Percentiles rank a stretch among this genome's conserved stretches.
These are phyloP conservation scores for Magnolia changhungtana DNA, from an alignment of 164 flowering plant species.

Conservation along the genomic window DNA sequence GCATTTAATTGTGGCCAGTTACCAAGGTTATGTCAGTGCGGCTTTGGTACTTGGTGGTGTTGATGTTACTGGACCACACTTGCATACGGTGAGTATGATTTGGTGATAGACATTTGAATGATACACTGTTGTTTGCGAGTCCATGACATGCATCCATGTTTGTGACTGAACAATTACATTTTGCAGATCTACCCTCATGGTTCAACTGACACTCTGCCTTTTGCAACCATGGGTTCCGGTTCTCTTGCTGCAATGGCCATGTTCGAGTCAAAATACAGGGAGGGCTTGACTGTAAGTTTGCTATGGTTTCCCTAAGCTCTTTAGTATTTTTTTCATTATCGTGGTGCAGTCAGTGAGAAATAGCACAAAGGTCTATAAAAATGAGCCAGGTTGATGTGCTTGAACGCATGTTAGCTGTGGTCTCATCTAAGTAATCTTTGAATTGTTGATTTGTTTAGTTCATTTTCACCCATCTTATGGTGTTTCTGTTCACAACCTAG, in stretches of 20 bases:
- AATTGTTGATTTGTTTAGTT: too few relatives aligned
- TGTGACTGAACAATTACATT: not conserved
- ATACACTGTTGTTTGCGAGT: not conserved
- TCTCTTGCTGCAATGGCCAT: conserved; percentile 97
- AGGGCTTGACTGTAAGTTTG: conserved; percentile 78
- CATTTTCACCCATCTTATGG: too few relatives aligned
- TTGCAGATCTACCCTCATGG: conserved; percentile 97
- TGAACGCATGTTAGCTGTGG: too few relatives aligned
- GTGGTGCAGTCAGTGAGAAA: too few relatives aligned
- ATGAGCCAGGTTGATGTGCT: too few relatives aligned
- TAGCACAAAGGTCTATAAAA: too few relatives aligned
- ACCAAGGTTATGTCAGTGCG: conserved; percentile 90
- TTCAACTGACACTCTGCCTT: conserved; percentile 92
- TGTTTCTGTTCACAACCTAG: too few relatives aligned
- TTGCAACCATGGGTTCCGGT: conserved; percentile 97
- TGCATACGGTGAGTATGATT: conserved; percentile 75
- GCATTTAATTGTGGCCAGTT: conserved; percentile 34
- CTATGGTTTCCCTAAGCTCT: conserved; percentile 3
- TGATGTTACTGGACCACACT: conserved; percentile 93
- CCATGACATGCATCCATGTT: not conserved
- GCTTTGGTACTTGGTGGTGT: conserved; percentile 99
- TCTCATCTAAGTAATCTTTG: too few relatives aligned
- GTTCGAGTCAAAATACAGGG: conserved; percentile 80
- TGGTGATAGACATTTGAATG: not conserved
- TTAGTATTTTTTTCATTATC: not conserved